phyloP scores from a whole-genome alignment of 257 asterid genomes.

The Datura wrightii region DNA sequence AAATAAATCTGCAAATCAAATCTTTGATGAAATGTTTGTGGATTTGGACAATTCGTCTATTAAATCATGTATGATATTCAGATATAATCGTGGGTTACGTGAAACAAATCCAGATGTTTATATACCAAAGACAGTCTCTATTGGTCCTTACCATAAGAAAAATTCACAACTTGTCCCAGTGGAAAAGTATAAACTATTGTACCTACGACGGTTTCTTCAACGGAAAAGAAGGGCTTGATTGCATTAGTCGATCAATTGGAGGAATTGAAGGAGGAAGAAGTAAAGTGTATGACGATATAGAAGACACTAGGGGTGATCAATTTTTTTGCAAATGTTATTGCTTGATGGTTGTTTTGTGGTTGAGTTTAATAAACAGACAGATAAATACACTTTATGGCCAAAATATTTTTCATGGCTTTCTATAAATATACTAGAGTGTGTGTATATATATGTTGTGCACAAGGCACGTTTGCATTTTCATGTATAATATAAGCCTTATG shows the following conservation, averaged over 20 bases:
- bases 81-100: constrained; percentile 24
- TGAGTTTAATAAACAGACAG: too few species aligned
- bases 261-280: not conserved
- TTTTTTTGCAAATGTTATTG: constrained; percentile 30
- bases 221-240: not conserved
- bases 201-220: not conserved
- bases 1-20: not conserved
- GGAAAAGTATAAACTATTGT: not conserved
- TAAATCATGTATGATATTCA: not conserved
- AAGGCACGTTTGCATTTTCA: too few species aligned
- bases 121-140: constrained; percentile 29
- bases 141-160: constrained; percentile 35
- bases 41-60: not conserved
- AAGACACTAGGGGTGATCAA: not conserved
- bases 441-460: too few species aligned
- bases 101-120: constrained; percentile 22
- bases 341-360: constrained; percentile 38
- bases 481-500: too few species aligned
- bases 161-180: not conserved
- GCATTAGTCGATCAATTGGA: not conserved
- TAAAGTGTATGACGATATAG: not conserved
- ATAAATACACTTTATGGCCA: too few species aligned
- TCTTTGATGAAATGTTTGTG: not conserved
- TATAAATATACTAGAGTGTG: too few species aligned
- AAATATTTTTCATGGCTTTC: too few species aligned